Conservation (phyloP, 306 rosid genomes). For the Psophocarpus tetragonolobus region DNA sequence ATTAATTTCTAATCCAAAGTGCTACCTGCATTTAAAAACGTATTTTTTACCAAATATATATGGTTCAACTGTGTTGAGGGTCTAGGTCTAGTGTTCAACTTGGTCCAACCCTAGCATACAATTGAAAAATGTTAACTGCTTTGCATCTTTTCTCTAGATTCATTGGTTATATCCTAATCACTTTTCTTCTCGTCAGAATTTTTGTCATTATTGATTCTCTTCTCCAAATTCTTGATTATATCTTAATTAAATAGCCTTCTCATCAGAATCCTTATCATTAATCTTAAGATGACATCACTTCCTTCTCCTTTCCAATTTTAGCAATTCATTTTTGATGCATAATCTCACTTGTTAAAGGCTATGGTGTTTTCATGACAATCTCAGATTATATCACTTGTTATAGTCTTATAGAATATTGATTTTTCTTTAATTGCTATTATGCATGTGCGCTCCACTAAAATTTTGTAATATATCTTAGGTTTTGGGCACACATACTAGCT, state of each 20-base stretch:
- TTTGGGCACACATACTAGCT: constrained; percentile 79
- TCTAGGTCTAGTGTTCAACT: constrained; percentile 6
- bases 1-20: background rate
- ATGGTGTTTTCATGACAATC: constrained; percentile 3
- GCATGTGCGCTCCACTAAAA: constrained; percentile 1
- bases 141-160: constrained; percentile 25
- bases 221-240: constrained; percentile 7
- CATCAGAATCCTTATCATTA: background rate
- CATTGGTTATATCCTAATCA: background rate
- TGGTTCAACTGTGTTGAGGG: constrained; percentile 13
- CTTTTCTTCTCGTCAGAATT: background rate
- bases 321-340: background rate
- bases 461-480: constrained; percentile 52
- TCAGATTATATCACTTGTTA: constrained; percentile 4
- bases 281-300: background rate
- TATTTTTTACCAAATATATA: background rate
- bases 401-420: background rate
- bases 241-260: background rate
- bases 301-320: constrained; percentile 7
- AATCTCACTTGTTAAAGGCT: constrained; percentile 13
- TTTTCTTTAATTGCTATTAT: constrained; percentile 24
- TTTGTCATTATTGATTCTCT: constrained; percentile 14
- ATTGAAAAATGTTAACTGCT: constrained; percentile 12
- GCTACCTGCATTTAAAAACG: background rate
- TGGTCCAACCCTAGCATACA: constrained; percentile 21